Percentiles rank a stretch among this genome's conserved stretches.
Conservation (phyloP, 345 rosid genomes). For the Citrus unshiu region DNA sequence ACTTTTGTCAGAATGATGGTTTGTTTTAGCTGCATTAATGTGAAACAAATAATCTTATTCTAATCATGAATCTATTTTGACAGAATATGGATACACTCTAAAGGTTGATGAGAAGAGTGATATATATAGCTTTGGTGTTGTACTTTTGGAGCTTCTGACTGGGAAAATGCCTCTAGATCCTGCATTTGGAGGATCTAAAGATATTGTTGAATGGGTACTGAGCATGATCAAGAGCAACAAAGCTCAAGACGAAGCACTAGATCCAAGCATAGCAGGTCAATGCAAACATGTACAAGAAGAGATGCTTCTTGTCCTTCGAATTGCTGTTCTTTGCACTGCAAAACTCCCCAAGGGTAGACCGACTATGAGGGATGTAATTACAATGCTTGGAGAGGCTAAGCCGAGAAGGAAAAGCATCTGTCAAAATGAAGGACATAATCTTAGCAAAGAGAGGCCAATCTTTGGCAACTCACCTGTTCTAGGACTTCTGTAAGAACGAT, state of each 20-base stretch:
- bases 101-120: slow-evolving; percentile 93
- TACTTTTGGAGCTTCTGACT: slow-evolving; percentile 73
- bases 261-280: slow-evolving; percentile 64
- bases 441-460: slow-evolving; percentile 45
- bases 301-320: slow-evolving; percentile 66
- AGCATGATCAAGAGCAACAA: slow-evolving; percentile 48
- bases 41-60: not conserved
- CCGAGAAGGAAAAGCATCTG: slow-evolving; percentile 80
- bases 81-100: slow-evolving; percentile 85
- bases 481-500: slow-evolving; percentile 43
- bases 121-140: slow-evolving; percentile 74
- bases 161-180: slow-evolving; percentile 83
- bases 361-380: slow-evolving; percentile 72
- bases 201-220: slow-evolving; percentile 68
- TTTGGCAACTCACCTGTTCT: slow-evolving; percentile 56
- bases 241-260: slow-evolving; percentile 56
- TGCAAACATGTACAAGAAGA: slow-evolving; percentile 83
- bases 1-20: not conserved
- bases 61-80: not conserved
- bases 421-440: slow-evolving; percentile 29
- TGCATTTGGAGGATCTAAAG: slow-evolving; percentile 63
- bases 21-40: not conserved
- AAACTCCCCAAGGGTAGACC: slow-evolving; percentile 86
- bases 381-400: slow-evolving; percentile 88
- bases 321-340: slow-evolving; percentile 75